Evolutionary conservation across 306 rosid genomes (phyloP), one percentile per base, ranked within the genome.

Genomic region (Elaeagnus macrophylla): DNA sequence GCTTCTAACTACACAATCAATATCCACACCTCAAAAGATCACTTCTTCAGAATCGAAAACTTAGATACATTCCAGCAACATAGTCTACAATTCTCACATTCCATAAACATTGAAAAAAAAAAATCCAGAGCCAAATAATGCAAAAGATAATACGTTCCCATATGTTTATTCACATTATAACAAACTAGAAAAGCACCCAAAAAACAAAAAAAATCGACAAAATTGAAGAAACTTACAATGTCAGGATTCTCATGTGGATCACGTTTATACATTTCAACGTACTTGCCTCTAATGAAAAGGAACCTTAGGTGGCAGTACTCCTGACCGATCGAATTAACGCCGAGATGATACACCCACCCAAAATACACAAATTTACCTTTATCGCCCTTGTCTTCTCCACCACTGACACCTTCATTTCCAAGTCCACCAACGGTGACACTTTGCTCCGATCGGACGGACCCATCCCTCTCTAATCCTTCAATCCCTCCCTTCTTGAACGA

Each of bases 331-430:
- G 94, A 75, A 69, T 90, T 86, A 15, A 78, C 61, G 9, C 95
- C 95, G 13, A 90, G 36, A 58, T 90, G 97, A 59, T 86, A 90
- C 20, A 90, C 86, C 94, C 95, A 90, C 8, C 97, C 97, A 48
- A 73, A 85, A 65, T 56, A 85, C 67, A 81, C 87, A 20, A 69
- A 89, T 16, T 56, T 53, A 14, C 72, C 64, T 66, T 71, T 71
- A 35, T 78, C 86, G 45, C 63, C 86, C 6, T 14, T 64, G 15
- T 73, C 81, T 4, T 53, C 25, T 38, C 73, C 53, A 1, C 39
- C 50, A 50, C 71, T 58, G 37, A 19, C 37, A 12, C 44, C 32
- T 25, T 25, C 32, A 25, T 25, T 25, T 25, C 32, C 32, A 25
- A 25, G 0, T 25, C 32, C 32, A 25, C 32, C 32, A 25, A 2